Base-by-base conservation (phyloP, 768 basidiomycete species). In the Phylloporus sp. region DNA sequence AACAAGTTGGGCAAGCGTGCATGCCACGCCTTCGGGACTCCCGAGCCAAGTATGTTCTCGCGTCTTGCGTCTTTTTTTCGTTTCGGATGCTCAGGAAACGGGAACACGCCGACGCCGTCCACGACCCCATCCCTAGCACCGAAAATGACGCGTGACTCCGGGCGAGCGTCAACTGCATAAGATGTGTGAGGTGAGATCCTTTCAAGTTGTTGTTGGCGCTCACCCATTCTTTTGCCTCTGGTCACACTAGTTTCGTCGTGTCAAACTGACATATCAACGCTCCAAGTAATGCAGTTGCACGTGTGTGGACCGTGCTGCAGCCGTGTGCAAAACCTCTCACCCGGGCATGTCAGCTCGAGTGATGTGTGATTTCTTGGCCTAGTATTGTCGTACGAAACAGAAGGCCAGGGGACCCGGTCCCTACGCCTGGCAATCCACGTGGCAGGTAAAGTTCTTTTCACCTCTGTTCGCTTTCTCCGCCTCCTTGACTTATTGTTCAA, bases 1-100 rank as follows among this genome's bases (percentile, higher is more conserved):
- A 76, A 74, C 26, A 88, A 88, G 57, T 72, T 88, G 29, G 86
- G 86, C 38, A 84, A 82, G 77, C 79, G 6, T 71, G 86, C 15
- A 79, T 80, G 66, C n/a, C n/a, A n/a, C 76, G 82, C 49, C 64
- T 88, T 57, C 72, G 85, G 47, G 64, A 69, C 29, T n/a, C n/a
- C n/a, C n/a, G 75, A 71, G 56, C 68, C 84, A 45, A 76, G 80
- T 66, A 32, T 22, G 63, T 57, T 44, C 42, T 33, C n/a, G 1
- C 14, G 20, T 18, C 20, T 47, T 10, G 11, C 4, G 28, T 21
- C 35, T 31, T 31, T n/a, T n/a, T 13, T n/a, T n/a, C 6, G 23
- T 37, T 46, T 28, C 18, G 15, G 31, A 37, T 47, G n/a, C 41
- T 61, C 50, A 49, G 22, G 11, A 1, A 41, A 38, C 18, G 49